Base-by-base conservation (phyloP, 148 eudicot species). In the Spergularia bocconei region DNA sequence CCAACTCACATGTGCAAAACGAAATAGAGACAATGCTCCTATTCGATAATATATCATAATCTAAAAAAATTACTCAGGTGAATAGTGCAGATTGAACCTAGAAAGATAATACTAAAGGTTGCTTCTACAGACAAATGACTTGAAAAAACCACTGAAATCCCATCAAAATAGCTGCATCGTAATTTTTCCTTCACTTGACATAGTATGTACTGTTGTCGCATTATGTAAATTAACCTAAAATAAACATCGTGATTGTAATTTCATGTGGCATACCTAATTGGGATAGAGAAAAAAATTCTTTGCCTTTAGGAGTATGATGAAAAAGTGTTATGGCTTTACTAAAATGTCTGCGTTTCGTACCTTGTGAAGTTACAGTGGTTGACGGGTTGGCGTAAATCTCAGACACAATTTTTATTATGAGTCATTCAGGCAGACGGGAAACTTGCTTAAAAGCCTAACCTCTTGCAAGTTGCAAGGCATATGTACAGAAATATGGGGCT, bases 391-490 rank as follows among this genome's bases (percentile, higher is more conserved):
- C 7, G 10, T 9, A 44, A 44, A 44, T 9, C 48, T 44, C 48
- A 44, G 48, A 44, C 48, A 44, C 10, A 9, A 44, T 3, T 0
- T 44, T 11, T 20, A 2, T 71, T 47, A 39, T 6, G n/a, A 38
- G 48, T 56, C 20, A 71, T 16, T 52, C 11, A 57, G 7, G n/a
- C 11, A 17, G 3, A 5, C 63, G 36, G 21, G 9, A 15, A 71
- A 47, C 71, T 21, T 47, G 71, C 13, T 68, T 13, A 20, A 20
- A 25, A 47, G 39, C 39, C 33, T 33, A 52, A 12, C 25, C 11
- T 4, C 59, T 63, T 41, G 13, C 77, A 74, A 64, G 20, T 63
- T 41, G 13, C 77, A 74, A 64, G 20, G 62, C 77, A 64, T 66
- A 54, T 54, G 47, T 54, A 33, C n/a, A 50, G 17, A 64, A 44